These are phyloP conservation scores for Aspergillus incahuasiensis DNA, from an alignment of 495 filamentous ascomycete species.

Conservation along the genomic window DNA sequence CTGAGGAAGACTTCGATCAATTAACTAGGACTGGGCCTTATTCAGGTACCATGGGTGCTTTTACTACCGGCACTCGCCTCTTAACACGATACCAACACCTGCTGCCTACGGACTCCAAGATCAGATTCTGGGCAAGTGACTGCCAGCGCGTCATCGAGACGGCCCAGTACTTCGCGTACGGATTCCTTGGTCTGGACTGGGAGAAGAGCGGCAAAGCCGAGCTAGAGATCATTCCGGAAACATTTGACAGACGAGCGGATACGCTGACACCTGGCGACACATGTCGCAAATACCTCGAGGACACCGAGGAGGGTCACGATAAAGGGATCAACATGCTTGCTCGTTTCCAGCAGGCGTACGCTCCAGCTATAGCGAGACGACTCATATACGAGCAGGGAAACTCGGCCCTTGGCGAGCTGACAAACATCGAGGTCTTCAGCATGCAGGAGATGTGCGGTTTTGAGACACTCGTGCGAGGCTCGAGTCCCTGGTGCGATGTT, in stretches of 20 bases:
- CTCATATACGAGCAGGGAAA: conserved; percentile 39
- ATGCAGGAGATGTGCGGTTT: conserved; percentile 64
- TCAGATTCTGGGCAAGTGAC: conserved; percentile 52
- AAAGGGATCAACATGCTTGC: conserved; percentile 43
- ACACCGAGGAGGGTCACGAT: conserved; percentile 45
- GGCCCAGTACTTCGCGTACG: conserved; percentile 51
- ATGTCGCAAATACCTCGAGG: conserved; percentile 47
- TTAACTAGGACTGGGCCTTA: conserved; percentile 56
- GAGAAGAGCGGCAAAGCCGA: conserved; percentile 27
- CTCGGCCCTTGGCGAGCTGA: conserved; percentile 29
- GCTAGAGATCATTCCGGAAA: conserved; percentile 52
- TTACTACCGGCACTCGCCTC: conserved; percentile 54
- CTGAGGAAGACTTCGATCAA: conserved; percentile 43
- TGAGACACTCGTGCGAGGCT: conserved; percentile 50
- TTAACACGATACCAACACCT: conserved; percentile 51
- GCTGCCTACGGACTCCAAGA: conserved; percentile 19
- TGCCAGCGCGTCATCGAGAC: conserved; percentile 54
- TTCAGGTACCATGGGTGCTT: conserved; percentile 50
- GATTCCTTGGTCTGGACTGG: conserved; percentile 54
- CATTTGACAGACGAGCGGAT: conserved; percentile 43
- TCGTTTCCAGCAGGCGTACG: conserved; percentile 46
- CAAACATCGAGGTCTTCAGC: conserved; percentile 47
- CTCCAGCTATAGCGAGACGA: conserved; percentile 41
- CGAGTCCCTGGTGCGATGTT: conserved; percentile 53
- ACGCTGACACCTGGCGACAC: conserved; percentile 58